These are phyloP conservation scores for Raffaelea albimanens DNA, from an alignment of 2,329 filamentous ascomycete species.

Conservation along the genomic window DNA sequence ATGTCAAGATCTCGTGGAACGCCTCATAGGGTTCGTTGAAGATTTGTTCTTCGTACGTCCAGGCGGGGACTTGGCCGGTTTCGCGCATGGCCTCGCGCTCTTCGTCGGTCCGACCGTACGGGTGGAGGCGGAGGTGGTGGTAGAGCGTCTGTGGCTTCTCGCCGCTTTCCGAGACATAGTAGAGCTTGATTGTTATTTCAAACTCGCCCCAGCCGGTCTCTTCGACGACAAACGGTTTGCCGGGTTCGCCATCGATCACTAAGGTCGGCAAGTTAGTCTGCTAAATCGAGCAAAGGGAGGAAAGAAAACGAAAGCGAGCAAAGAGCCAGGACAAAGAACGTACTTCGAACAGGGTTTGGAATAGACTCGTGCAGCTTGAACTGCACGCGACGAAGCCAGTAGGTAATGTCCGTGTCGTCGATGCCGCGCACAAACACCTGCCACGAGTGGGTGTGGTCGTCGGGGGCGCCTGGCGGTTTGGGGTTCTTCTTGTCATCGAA, in stretches of 20 bases:
- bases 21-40: constrained; percentile 96
- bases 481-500: constrained; percentile 72
- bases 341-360: constrained; percentile 75
- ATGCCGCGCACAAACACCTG: constrained; percentile 86
- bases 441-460: constrained; percentile 96
- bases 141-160: constrained; percentile 96
- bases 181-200: constrained; percentile 89
- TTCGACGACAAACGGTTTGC: constrained; percentile 68
- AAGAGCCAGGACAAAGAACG: constrained; percentile 14
- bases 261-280: background rate
- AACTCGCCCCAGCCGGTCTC: constrained; percentile 99
- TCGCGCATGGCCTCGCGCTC: constrained; percentile 52
- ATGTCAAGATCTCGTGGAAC: constrained; percentile 80
- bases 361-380: constrained; percentile 99
- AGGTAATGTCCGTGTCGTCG: constrained; percentile 82
- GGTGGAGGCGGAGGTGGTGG: constrained; percentile 84
- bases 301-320: background rate
- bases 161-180: constrained; percentile 76
- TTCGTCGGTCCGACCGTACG: constrained; percentile 75
- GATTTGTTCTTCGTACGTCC: constrained; percentile 86
- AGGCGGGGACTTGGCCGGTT: constrained; percentile 59
- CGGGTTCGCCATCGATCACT: constrained; percentile 62
- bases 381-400: constrained; percentile 94
- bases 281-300: background rate
- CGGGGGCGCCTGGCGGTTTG: constrained; percentile 64